Conservation (phyloP, 768 basidiomycete species). For the Collybia sordida region DNA sequence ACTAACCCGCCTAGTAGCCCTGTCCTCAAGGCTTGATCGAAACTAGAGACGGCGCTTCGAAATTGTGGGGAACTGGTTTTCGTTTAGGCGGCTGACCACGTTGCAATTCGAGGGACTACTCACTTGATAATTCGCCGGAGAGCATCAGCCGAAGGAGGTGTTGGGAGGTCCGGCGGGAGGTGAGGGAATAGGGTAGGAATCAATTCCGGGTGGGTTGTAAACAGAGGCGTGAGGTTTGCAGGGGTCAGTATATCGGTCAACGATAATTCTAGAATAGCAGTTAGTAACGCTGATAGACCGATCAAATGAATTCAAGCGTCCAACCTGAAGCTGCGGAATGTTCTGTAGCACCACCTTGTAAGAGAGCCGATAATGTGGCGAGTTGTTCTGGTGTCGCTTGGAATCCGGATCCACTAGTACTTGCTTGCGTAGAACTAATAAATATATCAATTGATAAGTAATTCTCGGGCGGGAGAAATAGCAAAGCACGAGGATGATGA, state of each 20-base stretch:
- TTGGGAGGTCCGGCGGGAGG: conserved; percentile 75
- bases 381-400: conserved; percentile 65
- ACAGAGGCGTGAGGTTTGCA: conserved; percentile 68
- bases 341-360: conserved; percentile 39
- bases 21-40: conserved; percentile 84
- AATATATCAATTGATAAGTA: not conserved
- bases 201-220: conserved; percentile 67
- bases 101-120: conserved; percentile 1
- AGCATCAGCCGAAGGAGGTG: conserved; percentile 65
- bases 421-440: conserved; percentile 13
- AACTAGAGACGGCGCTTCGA: conserved; percentile 70
- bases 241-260: conserved; percentile 78
- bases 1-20: conserved; percentile 78
- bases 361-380: conserved; percentile 55
- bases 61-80: conserved; percentile 73
- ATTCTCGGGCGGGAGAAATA: not conserved
- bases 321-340: conserved; percentile 32
- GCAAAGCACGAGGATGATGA: conserved; percentile 26
- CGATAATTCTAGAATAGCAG: conserved; percentile 47
- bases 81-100: conserved; percentile 1
- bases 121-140: conserved; percentile 72
- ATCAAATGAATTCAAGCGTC: not conserved
- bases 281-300: not conserved
- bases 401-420: conserved; percentile 23
- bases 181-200: conserved; percentile 74